Base-by-base conservation (phyloP, 192 early-diverging fungal species). In the Coemansia sp. region DNA sequence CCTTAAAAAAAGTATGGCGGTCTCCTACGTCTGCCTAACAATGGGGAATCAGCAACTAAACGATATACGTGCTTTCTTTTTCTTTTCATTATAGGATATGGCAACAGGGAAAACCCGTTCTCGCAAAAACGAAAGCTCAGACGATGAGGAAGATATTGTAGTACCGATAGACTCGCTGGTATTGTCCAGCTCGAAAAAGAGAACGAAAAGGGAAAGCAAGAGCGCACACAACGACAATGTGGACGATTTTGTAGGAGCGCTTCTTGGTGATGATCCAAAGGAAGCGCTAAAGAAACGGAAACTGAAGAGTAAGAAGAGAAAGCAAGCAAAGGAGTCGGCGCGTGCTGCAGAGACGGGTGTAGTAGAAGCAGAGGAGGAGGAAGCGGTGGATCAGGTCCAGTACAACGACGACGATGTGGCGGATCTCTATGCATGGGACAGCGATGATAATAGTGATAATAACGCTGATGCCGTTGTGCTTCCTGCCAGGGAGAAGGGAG, bases 391-490 rank as follows among this genome's bases (percentile, higher is more conserved):
- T 1, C 47, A 67, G 18, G 9, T 42, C 37, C 41, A 56, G 43
- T 65, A 49, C 11, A 49, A 69, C 38, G 65, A 67, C 61, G 73
- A 76, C 54, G 70, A 76, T 10, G 67, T 81, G 42, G 73, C 70
- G 3, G 79, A 81, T 39, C 61, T 81, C 42, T 81, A 81, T 39
- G 70, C 70, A 4, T 81, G 79, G 79, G 73, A 72, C 26, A 61
- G 50, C 7, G 48, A 26, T 21, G 68, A 58, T 11, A 68, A 71
- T 4, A 43, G 39, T 0, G 58, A 63, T n/a, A n/a, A n/a, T n/a
- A n/a, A n/a, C 26, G 26, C 26, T 26, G 26, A 26, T 26, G 3
- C 26, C 26, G 26, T 26, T 26, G 26, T 3, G 26, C 26, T 2
- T 26, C 26, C 26, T 26, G 26, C 26, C 3, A 26, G 26, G 26